Evolutionary conservation across 345 rosid genomes (phyloP).

Genomic region (Stellera chamaejasme): DNA sequence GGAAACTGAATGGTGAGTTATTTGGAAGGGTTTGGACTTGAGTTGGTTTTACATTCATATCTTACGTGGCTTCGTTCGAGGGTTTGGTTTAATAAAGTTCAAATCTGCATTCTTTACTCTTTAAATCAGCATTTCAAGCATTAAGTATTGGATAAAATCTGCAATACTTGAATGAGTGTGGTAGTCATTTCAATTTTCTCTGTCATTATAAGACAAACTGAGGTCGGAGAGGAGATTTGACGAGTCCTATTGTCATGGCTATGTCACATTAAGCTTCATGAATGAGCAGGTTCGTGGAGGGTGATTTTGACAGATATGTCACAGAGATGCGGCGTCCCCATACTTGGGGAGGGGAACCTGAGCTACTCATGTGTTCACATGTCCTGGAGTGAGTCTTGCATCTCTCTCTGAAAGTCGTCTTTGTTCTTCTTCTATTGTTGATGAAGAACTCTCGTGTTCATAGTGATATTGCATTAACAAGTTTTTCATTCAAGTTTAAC

Average conservation of each 20-base stretch:
- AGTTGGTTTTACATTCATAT: neutral
- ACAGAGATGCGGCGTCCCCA: conserved; percentile 53
- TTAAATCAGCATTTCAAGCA: too few relatives aligned
- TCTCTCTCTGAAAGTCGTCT: neutral
- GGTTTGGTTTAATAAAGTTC: too few relatives aligned
- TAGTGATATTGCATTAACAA: too few relatives aligned
- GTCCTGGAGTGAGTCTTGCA: conserved; percentile 34
- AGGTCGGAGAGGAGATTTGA: too few relatives aligned
- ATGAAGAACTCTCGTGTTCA: too few relatives aligned
- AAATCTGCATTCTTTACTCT: too few relatives aligned
- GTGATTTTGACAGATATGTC: conserved; percentile 49
- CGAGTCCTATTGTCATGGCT: neutral
- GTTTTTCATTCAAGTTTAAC: too few relatives aligned
- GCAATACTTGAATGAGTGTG: too few relatives aligned
- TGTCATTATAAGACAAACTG: too few relatives aligned
- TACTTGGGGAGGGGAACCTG: conserved; percentile 75
- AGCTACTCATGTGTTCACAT: conserved; percentile 68
- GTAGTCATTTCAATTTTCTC: too few relatives aligned
- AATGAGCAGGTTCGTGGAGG: conserved; percentile 49
- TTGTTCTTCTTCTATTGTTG: neutral
- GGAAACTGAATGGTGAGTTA: conserved; percentile 55
- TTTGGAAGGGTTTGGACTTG: conserved; percentile 8
- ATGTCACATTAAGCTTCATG: neutral
- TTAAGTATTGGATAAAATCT: too few relatives aligned
- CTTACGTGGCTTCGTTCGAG: neutral